Percentiles rank a stretch among this genome's conserved stretches.
Evolutionary conservation across 495 filamentous ascomycete genomes (phyloP).

Genomic region (Filosporella fistucella): DNA sequence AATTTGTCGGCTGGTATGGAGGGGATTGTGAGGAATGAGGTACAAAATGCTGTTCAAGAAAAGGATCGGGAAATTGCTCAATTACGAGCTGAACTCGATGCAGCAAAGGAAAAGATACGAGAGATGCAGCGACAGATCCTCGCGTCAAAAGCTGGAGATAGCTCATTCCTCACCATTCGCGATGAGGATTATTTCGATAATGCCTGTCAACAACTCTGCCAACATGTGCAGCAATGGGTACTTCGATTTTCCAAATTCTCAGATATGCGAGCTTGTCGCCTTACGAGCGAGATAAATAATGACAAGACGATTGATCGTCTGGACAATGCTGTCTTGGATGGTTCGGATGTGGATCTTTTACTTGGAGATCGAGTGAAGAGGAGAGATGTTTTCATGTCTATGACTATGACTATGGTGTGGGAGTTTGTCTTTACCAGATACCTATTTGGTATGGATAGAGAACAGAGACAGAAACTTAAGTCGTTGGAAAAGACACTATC

Average conservation of each 20-base stretch:
- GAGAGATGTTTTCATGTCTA: constrained; percentile 92
- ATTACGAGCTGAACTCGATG: constrained; percentile 72
- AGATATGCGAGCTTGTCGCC: constrained; percentile 76
- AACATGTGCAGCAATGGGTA: constrained; percentile 94
- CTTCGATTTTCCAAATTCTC: constrained; percentile 95
- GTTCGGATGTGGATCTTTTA: constrained; percentile 81
- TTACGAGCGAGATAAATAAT: constrained; percentile 74
- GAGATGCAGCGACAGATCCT: constrained; percentile 81
- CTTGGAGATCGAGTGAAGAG: constrained; percentile 80
- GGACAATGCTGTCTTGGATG: constrained; percentile 90
- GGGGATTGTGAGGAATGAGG: constrained; percentile 54
- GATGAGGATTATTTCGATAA: constrained; percentile 94
- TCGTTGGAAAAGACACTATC: constrained; percentile 82
- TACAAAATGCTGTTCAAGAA: constrained; percentile 55
- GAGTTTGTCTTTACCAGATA: constrained; percentile 97
- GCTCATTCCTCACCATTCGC: constrained; percentile 71
- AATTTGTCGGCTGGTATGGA: constrained; percentile 62
- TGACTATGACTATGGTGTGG: constrained; percentile 97
- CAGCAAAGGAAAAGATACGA: constrained; percentile 67
- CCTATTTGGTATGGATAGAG: constrained; percentile 95
- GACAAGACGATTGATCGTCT: constrained; percentile 88
- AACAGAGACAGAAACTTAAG: constrained; percentile 95
- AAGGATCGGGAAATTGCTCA: constrained; percentile 76
- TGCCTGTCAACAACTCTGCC: constrained; percentile 89
- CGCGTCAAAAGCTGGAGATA: constrained; percentile 55